Percentiles rank a stretch among this genome's conserved stretches.
Evolutionary conservation across 2,329 filamentous ascomycete genomes (phyloP).

Genomic region (Aspergillus tanneri): DNA sequence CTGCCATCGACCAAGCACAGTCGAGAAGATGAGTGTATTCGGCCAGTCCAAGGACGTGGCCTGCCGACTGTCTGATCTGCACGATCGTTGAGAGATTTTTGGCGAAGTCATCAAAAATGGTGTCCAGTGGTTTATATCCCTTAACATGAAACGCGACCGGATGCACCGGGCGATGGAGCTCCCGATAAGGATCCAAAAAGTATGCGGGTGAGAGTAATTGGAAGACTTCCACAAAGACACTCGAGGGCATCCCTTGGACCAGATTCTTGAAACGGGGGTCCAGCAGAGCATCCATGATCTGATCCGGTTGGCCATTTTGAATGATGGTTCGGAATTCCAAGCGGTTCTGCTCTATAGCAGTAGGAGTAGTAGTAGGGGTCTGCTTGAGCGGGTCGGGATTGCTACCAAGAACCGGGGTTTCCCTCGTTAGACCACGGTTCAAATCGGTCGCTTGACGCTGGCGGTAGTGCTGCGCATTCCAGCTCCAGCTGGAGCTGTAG

Average conservation of each 20-base stretch:
- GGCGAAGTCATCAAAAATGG: conserved; percentile 43
- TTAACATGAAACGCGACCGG: conserved; percentile 45
- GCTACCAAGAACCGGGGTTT: no score
- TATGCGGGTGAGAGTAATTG: conserved; percentile 59
- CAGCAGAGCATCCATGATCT: conserved; percentile 38
- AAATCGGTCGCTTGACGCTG: no score
- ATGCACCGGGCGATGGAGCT: conserved; percentile 53
- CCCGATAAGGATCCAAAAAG: conserved; percentile 49
- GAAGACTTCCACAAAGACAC: conserved; percentile 64
- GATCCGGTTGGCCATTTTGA: conserved; percentile 41
- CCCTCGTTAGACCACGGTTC: no score
- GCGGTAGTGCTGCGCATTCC: no score
- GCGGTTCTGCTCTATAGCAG: background rate
- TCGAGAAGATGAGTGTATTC: conserved; percentile 57
- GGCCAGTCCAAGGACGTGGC: conserved; percentile 40
- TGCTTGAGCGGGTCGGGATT: no score
- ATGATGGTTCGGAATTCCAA: conserved; percentile 22
- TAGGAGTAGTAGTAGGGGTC: background rate
- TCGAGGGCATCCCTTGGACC: conserved; percentile 49
- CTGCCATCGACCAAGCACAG: conserved; percentile 51
- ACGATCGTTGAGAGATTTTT: conserved; percentile 40
- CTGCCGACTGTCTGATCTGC: conserved; percentile 36
- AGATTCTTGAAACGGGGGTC: conserved; percentile 31
- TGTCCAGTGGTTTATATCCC: conserved; percentile 39
- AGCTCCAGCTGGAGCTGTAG: no score